Base-by-base conservation (phyloP, 176 grass and related monocot species). In the Microstegium vimineum region DNA sequence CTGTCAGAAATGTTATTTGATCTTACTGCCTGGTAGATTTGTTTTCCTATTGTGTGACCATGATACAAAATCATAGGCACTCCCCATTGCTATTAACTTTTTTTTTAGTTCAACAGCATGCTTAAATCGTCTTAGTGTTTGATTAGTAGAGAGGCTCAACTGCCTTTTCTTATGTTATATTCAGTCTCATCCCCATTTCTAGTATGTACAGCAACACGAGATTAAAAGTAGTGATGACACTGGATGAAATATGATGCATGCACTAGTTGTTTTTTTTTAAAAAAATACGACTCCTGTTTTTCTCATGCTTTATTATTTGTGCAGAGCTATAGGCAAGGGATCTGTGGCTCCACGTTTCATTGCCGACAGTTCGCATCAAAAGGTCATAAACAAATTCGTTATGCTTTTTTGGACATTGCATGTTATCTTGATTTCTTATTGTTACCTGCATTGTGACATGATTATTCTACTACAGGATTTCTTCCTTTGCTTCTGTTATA, bases 291-390 rank as follows among this genome's bases (percentile, higher is more conserved):
- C 1, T 61, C 22, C 17, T 74, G 2, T 15, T 59, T 84, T 79
- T 34, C 54, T 76, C 17, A 84, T 85, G 40, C 16, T 82, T 87
- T 43, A 40, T 8, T 73, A 25, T 81, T 84, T 83, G 41, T 28
- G n/a, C 90, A 98, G 95, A 83, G 57, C 43, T 94, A 85, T 69
- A 85, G 62, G 71, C 86, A 93, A 86, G 89, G 82, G 78, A 85
- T 90, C n/a, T 86, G 87, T 60, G 65, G 86, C 62, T 90, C 92
- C 35, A 47, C 73, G 41, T 87, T 94, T 36, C 86, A 93, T 66
- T 66, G 61, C 35, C 63, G 90, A 75, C 85, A 90, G 47, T 98
- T 95, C 62, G 86, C 92, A 41, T 77, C 84, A 69, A 94, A 95
- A 98, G 95, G 92, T 94, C 73, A 54, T 84, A 83, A 59, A 87